Base-by-base conservation (phyloP, 1,284 basidiomycete genomes). In the Cryptococcus hybrid region DNA sequence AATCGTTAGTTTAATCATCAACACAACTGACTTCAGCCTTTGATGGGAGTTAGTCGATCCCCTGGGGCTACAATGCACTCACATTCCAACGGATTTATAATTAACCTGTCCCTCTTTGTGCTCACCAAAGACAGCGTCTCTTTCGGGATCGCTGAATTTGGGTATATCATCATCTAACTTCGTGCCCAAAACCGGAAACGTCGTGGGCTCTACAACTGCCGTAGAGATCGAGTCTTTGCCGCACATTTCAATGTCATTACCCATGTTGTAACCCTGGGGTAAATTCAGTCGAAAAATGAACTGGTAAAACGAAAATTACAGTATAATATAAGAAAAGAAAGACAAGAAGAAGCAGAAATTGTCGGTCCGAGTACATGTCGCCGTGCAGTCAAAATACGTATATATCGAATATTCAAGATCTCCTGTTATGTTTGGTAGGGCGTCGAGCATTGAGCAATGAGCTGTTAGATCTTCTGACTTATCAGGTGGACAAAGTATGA, bases 61-160 rank as follows among this genome's bases (percentile, higher is more conserved):
- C 7, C 34, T 5, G 30, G 13, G 2, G n/a, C 7, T 11, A 11
- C 4, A 8, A 12, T n/a, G 13, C 5, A 66, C 70, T 60, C 46
- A 72, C 69, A 68, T 70, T 56, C 71, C 67, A 15, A 70, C 69
- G n/a, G 65, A 69, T 49, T 59, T 63, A 57, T 70, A 71, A 57
- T 71, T 52, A 45, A 70, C 67, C 40, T 65, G 54, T 8, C 71
- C 71, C 54, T 71, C 71, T 36, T 61, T 61, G 15, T 55, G 51
- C 43, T 59, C 60, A 24, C 68, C 68, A 51, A 70, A 72, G 30
- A 70, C 68, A 18, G 67, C 68, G 59, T 72, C 70, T 57, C 61
- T 55, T 2, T 66, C 61, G 2, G 55, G 47, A n/a, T 60, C 44
- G 34, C 59, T 47, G 34, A 56, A 62, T 37, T 57, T 59, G 34